Percentiles rank a stretch among this genome's conserved stretches.
These are phyloP conservation scores for Monosporascus sp. DNA, from an alignment of 2,329 filamentous ascomycete species.

Conservation along the genomic window DNA sequence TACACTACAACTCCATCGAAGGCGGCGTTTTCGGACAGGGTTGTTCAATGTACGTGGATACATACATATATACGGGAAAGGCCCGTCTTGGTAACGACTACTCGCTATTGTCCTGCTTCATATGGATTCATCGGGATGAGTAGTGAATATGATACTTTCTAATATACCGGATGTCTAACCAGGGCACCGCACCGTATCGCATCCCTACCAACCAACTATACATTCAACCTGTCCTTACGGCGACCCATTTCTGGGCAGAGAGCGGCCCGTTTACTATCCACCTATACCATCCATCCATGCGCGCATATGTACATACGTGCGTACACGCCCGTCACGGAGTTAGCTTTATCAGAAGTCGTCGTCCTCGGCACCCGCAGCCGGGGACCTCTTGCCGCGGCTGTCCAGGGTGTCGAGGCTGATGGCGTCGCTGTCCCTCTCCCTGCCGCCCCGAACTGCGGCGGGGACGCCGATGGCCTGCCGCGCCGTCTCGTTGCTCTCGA, in stretches of 20 bases:
- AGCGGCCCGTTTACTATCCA: no score
- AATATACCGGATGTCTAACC: slow-evolving; percentile 1
- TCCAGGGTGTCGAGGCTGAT: slow-evolving; percentile 58
- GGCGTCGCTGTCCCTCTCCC: slow-evolving; percentile 33
- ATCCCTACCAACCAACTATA: no score
- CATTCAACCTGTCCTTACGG: no score
- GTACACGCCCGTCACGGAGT: neutral
- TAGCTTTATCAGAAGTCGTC: slow-evolving; percentile 50
- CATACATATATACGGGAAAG: slow-evolving; percentile 16
- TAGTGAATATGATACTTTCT: neutral
- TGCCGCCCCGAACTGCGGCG: slow-evolving; percentile 19
- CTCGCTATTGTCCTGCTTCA: slow-evolving; percentile 17
- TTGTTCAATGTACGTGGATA: slow-evolving; percentile 8
- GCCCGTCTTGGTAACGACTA: no score
- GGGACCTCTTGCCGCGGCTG: slow-evolving; percentile 50
- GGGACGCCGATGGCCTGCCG: slow-evolving; percentile 78
- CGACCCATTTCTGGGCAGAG: no score
- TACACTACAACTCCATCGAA: slow-evolving; percentile 8
- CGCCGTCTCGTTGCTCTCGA: slow-evolving; percentile 81
- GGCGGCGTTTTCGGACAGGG: slow-evolving; percentile 15
- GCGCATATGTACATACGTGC: slow-evolving; percentile 5
- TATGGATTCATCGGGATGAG: no score
- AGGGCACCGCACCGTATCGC: no score
- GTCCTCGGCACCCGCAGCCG: slow-evolving; percentile 40
- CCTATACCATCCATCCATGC: slow-evolving; percentile 1